phyloP scores from a whole-genome alignment of 106 monocot species.

The Allium sativum region DNA sequence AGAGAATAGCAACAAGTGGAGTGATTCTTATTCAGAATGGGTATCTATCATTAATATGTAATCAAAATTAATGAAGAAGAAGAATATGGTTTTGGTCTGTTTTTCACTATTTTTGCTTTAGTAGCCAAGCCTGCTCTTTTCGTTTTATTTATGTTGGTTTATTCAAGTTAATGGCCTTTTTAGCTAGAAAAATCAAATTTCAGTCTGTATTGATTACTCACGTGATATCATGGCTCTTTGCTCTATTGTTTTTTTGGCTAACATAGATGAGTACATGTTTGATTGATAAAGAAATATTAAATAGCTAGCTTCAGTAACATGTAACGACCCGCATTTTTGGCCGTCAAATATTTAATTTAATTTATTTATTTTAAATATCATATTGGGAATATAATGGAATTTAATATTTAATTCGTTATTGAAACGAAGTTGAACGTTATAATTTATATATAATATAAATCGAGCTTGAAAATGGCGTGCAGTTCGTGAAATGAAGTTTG shows the following conservation, averaged over 20 bases:
- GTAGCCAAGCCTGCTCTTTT: not conserved
- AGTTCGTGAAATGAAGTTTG: too few species aligned
- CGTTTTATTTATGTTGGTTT: not conserved
- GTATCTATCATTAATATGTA: not conserved
- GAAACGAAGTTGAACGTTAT: too few species aligned
- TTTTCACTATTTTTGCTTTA: not conserved
- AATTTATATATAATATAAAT: too few species aligned
- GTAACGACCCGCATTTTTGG: too few species aligned
- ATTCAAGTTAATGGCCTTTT: not conserved
- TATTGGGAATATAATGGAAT: too few species aligned
- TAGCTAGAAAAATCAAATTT: not conserved
- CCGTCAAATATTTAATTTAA: too few species aligned
- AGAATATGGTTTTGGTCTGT: not conserved
- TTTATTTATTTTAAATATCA: too few species aligned
- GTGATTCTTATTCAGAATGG: not conserved
- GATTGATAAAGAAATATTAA: too few species aligned
- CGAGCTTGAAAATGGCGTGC: too few species aligned
- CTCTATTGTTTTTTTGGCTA: constrained; percentile 15
- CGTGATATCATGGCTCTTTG: constrained; percentile 11
- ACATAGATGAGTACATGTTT: not conserved
- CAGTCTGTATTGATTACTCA: not conserved
- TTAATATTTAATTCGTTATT: too few species aligned
- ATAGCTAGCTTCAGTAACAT: too few species aligned
- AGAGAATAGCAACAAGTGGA: not conserved
- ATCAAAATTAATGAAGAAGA: not conserved